Percentiles rank a stretch among this genome's conserved stretches.
phyloP scores from a whole-genome alignment of 2,329 filamentous ascomycete species.

The Harringtonia aguacate region DNA sequence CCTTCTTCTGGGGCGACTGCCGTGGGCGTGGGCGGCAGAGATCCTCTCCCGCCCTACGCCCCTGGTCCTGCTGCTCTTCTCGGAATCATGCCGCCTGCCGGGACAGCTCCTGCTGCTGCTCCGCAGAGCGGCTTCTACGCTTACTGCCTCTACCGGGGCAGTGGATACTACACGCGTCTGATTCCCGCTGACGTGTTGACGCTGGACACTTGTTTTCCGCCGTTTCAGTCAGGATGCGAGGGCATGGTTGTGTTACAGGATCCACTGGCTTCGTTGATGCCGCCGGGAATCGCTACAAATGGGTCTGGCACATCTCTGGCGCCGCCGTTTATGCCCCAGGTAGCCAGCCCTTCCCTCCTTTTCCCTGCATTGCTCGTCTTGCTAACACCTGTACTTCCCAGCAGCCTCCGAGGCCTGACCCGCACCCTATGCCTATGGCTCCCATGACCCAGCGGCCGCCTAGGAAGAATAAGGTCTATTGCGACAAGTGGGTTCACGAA shows the following conservation, averaged over 20 bases:
- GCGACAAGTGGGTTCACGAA: slow-evolving; percentile 81
- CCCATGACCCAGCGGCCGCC: slow-evolving; percentile 21
- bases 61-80: too few relatives aligned
- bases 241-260: slow-evolving; percentile 35
- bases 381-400: too few relatives aligned
- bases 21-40: too few relatives aligned
- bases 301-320: too few relatives aligned
- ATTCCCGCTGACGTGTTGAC: slow-evolving; percentile 45
- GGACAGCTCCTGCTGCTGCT: too few relatives aligned
- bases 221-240: slow-evolving; percentile 23
- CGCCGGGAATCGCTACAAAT: too few relatives aligned
- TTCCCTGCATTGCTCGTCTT: too few relatives aligned
- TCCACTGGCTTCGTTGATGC: not conserved
- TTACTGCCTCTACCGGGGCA: slow-evolving; percentile 43
- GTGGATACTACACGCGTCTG: slow-evolving; percentile 42
- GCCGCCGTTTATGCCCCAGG: not conserved
- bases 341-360: not conserved
- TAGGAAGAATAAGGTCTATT: slow-evolving; percentile 56
- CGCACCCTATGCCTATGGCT: not conserved
- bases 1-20: too few relatives aligned
- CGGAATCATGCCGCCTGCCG: too few relatives aligned
- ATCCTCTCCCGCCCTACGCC: too few relatives aligned
- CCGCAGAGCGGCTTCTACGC: slow-evolving; percentile 20
- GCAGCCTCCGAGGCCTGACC: too few relatives aligned
- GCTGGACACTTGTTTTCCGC: slow-evolving; percentile 29